Evolutionary conservation across 2,329 filamentous ascomycete species (phyloP).

Genomic region (Hypomyces perniciosus): DNA sequence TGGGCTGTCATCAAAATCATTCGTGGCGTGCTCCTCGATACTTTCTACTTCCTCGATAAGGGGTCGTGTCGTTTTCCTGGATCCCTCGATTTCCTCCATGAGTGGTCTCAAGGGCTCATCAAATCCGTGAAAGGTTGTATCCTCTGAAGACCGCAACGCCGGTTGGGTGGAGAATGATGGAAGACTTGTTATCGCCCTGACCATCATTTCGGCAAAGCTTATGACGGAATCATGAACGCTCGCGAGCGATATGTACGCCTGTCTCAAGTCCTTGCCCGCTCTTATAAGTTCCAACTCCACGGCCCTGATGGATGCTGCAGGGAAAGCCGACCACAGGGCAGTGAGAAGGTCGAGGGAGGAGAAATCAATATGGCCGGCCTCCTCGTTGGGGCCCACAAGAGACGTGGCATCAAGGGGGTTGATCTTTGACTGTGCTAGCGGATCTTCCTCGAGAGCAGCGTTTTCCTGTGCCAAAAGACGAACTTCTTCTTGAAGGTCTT

Average conservation of each 20-base stretch:
- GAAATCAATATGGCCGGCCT: conserved; percentile 9
- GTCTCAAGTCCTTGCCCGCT: conserved; percentile 29
- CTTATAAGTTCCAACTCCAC: conserved; percentile 24
- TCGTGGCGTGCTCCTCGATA: background rate
- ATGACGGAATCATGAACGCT: conserved; percentile 27
- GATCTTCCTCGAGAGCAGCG: conserved; percentile 21
- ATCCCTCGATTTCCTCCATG: conserved; percentile 20
- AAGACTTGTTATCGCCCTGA: conserved; percentile 20
- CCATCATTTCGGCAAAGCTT: conserved; percentile 29
- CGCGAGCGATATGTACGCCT: conserved; percentile 32
- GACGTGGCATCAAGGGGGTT: background rate
- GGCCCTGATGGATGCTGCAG: conserved; percentile 32
- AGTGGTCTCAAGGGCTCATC: conserved; percentile 21
- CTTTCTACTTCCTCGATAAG: conserved; percentile 9
- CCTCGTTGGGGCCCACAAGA: background rate
- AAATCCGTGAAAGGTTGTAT: conserved; percentile 3
- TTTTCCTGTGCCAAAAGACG: conserved; percentile 37
- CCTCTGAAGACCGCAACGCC: conserved; percentile 1
- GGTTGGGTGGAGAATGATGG: background rate
- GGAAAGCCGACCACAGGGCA: conserved; percentile 39
- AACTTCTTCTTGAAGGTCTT: conserved; percentile 33
- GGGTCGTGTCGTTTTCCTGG: background rate
- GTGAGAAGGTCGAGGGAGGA: conserved; percentile 26
- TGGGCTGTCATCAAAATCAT: background rate
- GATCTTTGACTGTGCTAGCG: conserved; percentile 9